Evolutionary conservation across 1,284 basidiomycete genomes (phyloP).

Genomic region (Schizophyllum amplum): DNA sequence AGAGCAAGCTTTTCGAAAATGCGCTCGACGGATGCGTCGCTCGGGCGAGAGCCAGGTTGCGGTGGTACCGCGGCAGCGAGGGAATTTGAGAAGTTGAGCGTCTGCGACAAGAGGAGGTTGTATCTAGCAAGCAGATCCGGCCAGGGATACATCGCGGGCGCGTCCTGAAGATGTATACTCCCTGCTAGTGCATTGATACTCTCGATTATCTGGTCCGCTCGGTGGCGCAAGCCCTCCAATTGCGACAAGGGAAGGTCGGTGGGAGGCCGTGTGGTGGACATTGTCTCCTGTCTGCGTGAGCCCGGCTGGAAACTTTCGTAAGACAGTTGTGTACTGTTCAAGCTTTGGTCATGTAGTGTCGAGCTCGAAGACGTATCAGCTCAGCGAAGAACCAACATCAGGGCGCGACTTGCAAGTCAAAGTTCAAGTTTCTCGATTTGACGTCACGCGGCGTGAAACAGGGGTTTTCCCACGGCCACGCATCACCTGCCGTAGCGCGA

Average conservation of each 20-base stretch:
- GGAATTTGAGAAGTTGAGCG: constrained; percentile 60
- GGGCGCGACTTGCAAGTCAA: too few relatives aligned
- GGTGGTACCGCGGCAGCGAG: constrained; percentile 33
- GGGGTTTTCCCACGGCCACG: too few relatives aligned
- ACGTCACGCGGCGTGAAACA: too few relatives aligned
- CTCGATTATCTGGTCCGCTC: constrained; percentile 67
- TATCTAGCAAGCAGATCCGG: constrained; percentile 78
- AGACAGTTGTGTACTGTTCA: too few relatives aligned
- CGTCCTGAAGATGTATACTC: constrained; percentile 51
- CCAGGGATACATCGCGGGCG: constrained; percentile 60
- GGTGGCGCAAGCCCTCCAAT: constrained; percentile 67
- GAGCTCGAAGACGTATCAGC: too few relatives aligned
- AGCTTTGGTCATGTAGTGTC: too few relatives aligned
- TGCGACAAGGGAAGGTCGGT: constrained; percentile 38
- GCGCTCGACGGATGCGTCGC: constrained; percentile 27
- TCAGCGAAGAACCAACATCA: too few relatives aligned
- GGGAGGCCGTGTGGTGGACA: neutral
- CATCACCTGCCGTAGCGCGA: neutral
- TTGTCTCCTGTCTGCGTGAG: neutral
- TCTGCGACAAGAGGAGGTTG: constrained; percentile 72
- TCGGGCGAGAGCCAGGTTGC: constrained; percentile 4
- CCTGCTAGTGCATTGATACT: constrained; percentile 57
- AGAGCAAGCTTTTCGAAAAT: constrained; percentile 52
- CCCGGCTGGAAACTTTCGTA: neutral
- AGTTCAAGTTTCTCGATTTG: too few relatives aligned